Evolutionary conservation across 2,329 filamentous ascomycete genomes (phyloP), one percentile per base, ranked within the genome.

Genomic region (Neopestalotiopsis rosae): DNA sequence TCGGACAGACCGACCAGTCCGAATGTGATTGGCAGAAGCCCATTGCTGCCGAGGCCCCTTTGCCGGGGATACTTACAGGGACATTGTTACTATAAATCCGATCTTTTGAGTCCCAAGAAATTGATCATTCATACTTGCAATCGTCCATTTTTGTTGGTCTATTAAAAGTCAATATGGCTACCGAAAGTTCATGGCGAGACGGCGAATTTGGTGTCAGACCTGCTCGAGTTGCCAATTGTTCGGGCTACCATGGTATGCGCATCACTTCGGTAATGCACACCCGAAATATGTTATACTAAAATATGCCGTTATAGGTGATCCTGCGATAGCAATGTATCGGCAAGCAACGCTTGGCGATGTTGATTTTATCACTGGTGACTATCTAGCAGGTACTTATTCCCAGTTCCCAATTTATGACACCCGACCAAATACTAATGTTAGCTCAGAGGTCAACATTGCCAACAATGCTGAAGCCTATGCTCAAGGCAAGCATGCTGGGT

Each of bases 401-500:
- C 4, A 3, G 2, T 9, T 9, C 0, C 2, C 20, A 3, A 52
- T n/a, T 1, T 24, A n/a, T 20, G 1, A 52, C 3, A 14, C 3
- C 7, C 17, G n/a, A 9, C 1, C 1, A 1, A 34, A 28, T 61
- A 42, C n/a, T 34, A 24, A 34, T 24, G 0, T 7, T 7, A 34
- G 17, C 4, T 24, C 1, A 65, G 70, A 71, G 57, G 65, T 69
- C 57, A 77, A 76, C 66, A 72, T 77, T 28, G 65, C 65, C 57
- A 61, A 67, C 20, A 67, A 67, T 61, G 65, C 65, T 1, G 65
- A 67, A 74, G 74, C 38, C 71, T 75, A 64, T 72, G 73, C 62
- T 69, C 74, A 34, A 63, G 66, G 28, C 69, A 73, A 30, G 65
- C 67, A 28, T 71, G 73, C 14, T 7, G 74, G 75, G 5, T 75